These are phyloP conservation scores for Rubroboletus satanas DNA, from an alignment of 768 basidiomycete genomes.

Conservation along the genomic window DNA sequence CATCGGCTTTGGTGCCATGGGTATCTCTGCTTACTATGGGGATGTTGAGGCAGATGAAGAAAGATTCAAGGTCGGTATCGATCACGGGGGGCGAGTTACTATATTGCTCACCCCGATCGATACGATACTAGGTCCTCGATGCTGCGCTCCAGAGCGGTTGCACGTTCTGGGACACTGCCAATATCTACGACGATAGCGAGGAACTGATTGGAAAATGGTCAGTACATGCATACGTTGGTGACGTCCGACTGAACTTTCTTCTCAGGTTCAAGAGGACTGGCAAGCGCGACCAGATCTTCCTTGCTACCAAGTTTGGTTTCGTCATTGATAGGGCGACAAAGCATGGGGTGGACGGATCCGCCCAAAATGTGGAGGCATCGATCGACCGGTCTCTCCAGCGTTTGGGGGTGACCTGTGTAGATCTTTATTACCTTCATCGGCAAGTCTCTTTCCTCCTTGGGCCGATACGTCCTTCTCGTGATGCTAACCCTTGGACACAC, in stretches of 20 bases:
- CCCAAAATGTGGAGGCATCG: constrained; percentile 38
- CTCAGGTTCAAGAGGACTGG: constrained; percentile 44
- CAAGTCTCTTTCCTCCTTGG: constrained; percentile 1
- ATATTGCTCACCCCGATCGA: not conserved
- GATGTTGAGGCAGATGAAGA: constrained; percentile 48
- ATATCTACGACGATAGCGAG: constrained; percentile 41
- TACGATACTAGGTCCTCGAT: constrained; percentile 38
- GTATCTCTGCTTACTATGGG: constrained; percentile 50
- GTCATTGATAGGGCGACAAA: constrained; percentile 21
- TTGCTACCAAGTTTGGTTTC: constrained; percentile 57
- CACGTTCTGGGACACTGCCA: constrained; percentile 47
- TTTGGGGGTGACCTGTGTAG: constrained; percentile 41
- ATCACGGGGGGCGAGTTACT: not conserved
- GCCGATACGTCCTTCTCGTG: not conserved
- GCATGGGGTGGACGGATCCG: constrained; percentile 34
- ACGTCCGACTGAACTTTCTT: not conserved
- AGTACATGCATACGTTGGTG: not conserved
- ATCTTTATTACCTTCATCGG: constrained; percentile 48
- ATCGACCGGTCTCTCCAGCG: constrained; percentile 39
- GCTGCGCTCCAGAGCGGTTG: constrained; percentile 38
- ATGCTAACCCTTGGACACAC: not conserved
- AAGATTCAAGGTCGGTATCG: constrained; percentile 45
- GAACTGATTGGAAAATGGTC: constrained; percentile 45
- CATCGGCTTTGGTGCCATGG: constrained; percentile 63
- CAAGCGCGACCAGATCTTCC: constrained; percentile 48